These are phyloP conservation scores for Pseudocercospora cruenta DNA, from an alignment of 2,329 filamentous ascomycete species.

Conservation along the genomic window DNA sequence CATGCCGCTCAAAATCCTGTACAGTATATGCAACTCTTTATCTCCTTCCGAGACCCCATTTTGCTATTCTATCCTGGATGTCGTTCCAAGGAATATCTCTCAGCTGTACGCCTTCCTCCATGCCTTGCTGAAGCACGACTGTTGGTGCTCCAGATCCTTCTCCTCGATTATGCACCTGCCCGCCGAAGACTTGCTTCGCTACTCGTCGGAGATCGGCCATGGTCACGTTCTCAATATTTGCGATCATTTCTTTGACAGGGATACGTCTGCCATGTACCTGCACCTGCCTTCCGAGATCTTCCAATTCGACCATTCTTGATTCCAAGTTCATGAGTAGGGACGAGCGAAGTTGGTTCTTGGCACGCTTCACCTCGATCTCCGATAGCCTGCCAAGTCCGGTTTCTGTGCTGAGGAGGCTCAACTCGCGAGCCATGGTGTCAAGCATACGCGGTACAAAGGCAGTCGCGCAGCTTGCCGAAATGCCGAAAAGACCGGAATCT, in stretches of 20 bases:
- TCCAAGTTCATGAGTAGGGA: conserved; percentile 96
- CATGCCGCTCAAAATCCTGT: neutral
- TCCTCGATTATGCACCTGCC: conserved; percentile 74
- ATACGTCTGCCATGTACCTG: conserved; percentile 96
- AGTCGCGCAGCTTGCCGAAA: conserved; percentile 82
- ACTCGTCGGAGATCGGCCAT: conserved; percentile 81
- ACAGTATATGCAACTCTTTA: conserved; percentile 2
- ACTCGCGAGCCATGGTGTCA: conserved; percentile 91
- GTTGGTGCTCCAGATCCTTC: conserved; percentile 85
- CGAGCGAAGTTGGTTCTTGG: conserved; percentile 94
- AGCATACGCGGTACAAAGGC: conserved; percentile 80
- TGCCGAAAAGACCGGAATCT: conserved; percentile 92
- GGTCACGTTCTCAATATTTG: conserved; percentile 78
- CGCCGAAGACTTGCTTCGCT: conserved; percentile 76
- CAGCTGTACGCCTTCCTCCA: conserved; percentile 69
- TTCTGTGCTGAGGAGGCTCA: conserved; percentile 76
- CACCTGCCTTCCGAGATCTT: conserved; percentile 91
- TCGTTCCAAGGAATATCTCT: conserved; percentile 80
- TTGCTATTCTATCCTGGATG: conserved; percentile 82
- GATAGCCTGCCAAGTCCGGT: conserved; percentile 74
- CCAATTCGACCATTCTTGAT: conserved; percentile 93
- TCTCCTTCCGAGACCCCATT: conserved; percentile 75
- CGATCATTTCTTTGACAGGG: conserved; percentile 90
- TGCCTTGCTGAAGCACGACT: conserved; percentile 90
- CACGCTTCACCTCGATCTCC: conserved; percentile 78